These are phyloP conservation scores for Achaetomiella virescens DNA, from an alignment of 495 filamentous ascomycete genomes.

Conservation along the genomic window DNA sequence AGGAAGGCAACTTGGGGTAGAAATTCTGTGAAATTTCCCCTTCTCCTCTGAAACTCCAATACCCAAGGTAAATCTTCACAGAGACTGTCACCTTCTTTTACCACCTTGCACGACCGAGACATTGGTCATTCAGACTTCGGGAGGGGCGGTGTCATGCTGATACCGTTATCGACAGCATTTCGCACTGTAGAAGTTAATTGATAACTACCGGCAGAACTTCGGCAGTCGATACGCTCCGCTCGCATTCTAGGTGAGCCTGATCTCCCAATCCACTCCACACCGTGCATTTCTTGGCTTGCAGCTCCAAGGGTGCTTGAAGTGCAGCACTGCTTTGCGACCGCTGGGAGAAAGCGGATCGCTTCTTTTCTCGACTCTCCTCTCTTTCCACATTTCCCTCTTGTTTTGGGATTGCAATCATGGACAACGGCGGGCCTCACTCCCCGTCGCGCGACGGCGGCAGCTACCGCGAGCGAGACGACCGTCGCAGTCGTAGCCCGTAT, in stretches of 20 bases:
- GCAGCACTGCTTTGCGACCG: background rate
- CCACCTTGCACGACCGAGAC: background rate
- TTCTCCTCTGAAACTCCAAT: background rate
- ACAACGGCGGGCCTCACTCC: constrained; percentile 17
- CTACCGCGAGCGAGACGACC: constrained; percentile 17
- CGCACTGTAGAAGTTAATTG: constrained; percentile 4
- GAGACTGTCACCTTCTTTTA: background rate
- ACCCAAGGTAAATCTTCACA: background rate
- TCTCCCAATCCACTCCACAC: background rate
- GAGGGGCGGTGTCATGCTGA: background rate
- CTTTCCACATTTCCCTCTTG: constrained; percentile 8
- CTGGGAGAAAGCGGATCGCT: background rate
- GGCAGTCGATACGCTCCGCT: background rate
- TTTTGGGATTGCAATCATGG: constrained; percentile 15
- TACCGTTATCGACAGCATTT: background rate
- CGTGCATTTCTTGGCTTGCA: constrained; percentile 5
- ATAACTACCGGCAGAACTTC: constrained; percentile 1
- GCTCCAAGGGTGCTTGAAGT: background rate
- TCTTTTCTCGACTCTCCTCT: background rate
- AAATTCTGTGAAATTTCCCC: background rate
- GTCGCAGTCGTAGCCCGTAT: constrained; percentile 15
- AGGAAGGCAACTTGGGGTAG: too few species aligned
- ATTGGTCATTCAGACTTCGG: too few species aligned
- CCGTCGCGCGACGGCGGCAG: constrained; percentile 17
- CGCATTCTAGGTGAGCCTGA: constrained; percentile 1